Evolutionary conservation across 2,329 filamentous ascomycete species (phyloP).

Genomic region (Ilyonectria robusta): DNA sequence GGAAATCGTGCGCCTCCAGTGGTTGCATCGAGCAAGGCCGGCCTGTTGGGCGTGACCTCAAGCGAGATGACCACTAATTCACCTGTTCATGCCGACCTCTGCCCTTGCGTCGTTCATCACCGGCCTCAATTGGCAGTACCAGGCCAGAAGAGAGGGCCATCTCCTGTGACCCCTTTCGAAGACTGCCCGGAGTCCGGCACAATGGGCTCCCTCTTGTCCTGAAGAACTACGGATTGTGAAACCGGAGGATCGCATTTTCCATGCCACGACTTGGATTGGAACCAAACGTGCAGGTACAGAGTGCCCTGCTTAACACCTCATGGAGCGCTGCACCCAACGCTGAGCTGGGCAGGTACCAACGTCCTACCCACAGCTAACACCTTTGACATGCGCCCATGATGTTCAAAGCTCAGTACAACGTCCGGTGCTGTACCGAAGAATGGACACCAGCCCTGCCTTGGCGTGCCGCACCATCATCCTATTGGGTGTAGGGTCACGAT

Average conservation of each 20-base stretch:
- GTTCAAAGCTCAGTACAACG: not conserved
- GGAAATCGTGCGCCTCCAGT: slow-evolving; percentile 18
- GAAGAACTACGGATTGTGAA: slow-evolving; percentile 11
- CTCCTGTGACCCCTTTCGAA: slow-evolving; percentile 7
- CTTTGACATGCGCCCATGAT: not conserved
- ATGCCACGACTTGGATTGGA: slow-evolving; percentile 8
- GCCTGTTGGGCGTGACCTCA: slow-evolving; percentile 31
- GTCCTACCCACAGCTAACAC: not conserved
- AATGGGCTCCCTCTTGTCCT: slow-evolving; percentile 15
- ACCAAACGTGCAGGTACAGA: not conserved
- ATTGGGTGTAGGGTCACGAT: slow-evolving; percentile 5
- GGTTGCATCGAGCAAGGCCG: slow-evolving; percentile 28
- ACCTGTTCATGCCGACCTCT: slow-evolving; percentile 34
- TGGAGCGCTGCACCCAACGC: slow-evolving; percentile 4
- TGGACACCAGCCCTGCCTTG: slow-evolving; percentile 8
- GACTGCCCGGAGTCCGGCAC: not conserved
- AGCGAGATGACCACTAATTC: slow-evolving; percentile 40
- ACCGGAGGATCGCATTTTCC: slow-evolving; percentile 25
- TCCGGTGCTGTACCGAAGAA: not conserved
- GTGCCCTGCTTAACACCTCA: not conserved
- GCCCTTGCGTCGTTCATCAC: slow-evolving; percentile 16
- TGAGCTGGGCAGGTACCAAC: slow-evolving; percentile 3
- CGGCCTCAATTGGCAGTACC: slow-evolving; percentile 4
- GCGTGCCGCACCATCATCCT: slow-evolving; percentile 19
- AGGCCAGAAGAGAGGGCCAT: not conserved